Conservation (phyloP, 257 asterid species). For the Datura wrightii region DNA sequence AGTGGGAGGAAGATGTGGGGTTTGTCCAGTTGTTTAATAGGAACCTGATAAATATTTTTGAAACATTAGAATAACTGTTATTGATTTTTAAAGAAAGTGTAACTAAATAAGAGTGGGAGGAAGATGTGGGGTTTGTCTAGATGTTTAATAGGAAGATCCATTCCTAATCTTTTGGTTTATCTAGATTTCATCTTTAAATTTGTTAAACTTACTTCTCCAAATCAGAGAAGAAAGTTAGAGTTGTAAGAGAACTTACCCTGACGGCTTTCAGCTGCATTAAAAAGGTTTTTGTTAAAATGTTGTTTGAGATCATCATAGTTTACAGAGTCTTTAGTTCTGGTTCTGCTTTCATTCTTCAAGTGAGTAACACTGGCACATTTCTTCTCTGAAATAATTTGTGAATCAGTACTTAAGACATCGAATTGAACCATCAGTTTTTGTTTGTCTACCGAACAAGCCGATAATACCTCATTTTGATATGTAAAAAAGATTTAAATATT, state of each 20-base stretch:
- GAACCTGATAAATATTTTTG: too few species aligned
- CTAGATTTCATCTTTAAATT: too few species aligned
- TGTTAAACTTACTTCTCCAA: too few species aligned
- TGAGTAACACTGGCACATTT: slow-evolving; percentile 4
- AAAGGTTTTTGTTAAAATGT: slow-evolving; percentile 25
- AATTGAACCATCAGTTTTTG: background rate
- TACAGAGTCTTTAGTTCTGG: slow-evolving; percentile 16
- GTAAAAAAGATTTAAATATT: background rate
- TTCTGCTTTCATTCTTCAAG: slow-evolving; percentile 13
- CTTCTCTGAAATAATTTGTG: slow-evolving; percentile 2
- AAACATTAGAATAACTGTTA: too few species aligned
- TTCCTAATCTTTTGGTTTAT: too few species aligned
- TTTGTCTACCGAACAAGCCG: background rate
- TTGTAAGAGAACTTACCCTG: background rate
- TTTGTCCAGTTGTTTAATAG: too few species aligned
- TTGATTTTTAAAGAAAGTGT: too few species aligned
- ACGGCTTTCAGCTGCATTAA: slow-evolving; percentile 28
- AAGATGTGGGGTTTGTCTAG: too few species aligned
- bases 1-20: too few species aligned
- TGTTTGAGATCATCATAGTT: slow-evolving; percentile 27
- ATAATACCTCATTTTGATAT: background rate
- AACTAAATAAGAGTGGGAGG: too few species aligned
- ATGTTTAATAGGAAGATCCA: too few species aligned
- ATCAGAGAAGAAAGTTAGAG: too few species aligned
- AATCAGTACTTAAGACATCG: background rate